Conservation (phyloP, 192 early-diverging fungal genomes). For the Paraglomus brasilianum region DNA sequence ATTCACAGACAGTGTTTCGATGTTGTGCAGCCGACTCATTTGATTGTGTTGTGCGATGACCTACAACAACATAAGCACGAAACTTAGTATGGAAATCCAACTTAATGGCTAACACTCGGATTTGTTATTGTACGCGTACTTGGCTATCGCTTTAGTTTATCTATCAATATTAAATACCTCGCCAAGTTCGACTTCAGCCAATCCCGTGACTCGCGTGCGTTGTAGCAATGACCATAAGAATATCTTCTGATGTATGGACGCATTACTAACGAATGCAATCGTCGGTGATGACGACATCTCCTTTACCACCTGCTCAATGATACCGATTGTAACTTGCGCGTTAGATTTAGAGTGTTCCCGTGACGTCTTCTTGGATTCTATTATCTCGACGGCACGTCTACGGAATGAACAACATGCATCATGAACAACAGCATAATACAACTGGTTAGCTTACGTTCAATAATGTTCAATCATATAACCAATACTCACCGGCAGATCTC, state of each 20-base stretch:
- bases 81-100: no score
- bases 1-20: constrained; percentile 57
- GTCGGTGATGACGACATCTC: constrained; percentile 84
- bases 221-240: constrained; percentile 75
- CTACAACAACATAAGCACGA: no score
- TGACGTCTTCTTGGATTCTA: constrained; percentile 44
- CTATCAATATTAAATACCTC: constrained; percentile 59
- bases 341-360: not conserved
- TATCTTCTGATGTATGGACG: constrained; percentile 82
- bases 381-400: constrained; percentile 71
- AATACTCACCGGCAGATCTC: constrained; percentile 82
- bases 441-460: not conserved
- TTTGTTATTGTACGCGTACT: no score
- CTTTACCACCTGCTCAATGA: constrained; percentile 77
- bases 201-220: constrained; percentile 61
- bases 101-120: no score
- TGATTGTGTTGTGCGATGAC: no score
- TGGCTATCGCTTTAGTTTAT: not conserved
- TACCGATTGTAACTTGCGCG: constrained; percentile 60
- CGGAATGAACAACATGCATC: no score
- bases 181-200: constrained; percentile 71
- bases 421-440: not conserved
- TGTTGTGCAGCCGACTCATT: constrained; percentile 63
- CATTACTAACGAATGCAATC: constrained; percentile 67
- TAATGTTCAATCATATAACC: not conserved